Conservation (phyloP, 2,329 filamentous ascomycete species). For the Fusarium poae region DNA sequence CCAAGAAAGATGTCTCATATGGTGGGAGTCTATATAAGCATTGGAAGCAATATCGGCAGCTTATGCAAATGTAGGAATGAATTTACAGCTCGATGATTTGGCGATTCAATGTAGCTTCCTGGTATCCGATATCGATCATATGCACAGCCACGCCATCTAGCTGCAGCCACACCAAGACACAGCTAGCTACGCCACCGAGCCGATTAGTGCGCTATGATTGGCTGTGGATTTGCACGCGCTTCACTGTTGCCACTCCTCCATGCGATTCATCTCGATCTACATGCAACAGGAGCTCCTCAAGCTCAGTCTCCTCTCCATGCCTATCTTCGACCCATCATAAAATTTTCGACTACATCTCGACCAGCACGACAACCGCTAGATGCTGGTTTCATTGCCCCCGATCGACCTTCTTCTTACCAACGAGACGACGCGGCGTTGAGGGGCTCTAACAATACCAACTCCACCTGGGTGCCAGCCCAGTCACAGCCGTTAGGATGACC, state of each 20-base stretch:
- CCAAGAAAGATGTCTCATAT: not conserved
- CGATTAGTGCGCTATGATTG: slow-evolving; percentile 23
- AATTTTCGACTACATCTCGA: slow-evolving; percentile 32
- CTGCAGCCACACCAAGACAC: slow-evolving; percentile 25
- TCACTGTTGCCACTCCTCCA: slow-evolving; percentile 44
- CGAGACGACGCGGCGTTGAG: slow-evolving; percentile 39
- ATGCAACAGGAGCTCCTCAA: slow-evolving; percentile 45
- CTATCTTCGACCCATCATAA: slow-evolving; percentile 45
- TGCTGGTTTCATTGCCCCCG: slow-evolving; percentile 22
- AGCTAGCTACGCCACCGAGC: slow-evolving; percentile 29
- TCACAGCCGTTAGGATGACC: slow-evolving; percentile 50
- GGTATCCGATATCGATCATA: not conserved
- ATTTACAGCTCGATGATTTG: not conserved
- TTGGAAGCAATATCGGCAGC: not conserved
- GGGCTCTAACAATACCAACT: slow-evolving; percentile 39
- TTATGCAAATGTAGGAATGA: not conserved
- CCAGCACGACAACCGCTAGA: slow-evolving; percentile 15
- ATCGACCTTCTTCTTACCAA: slow-evolving; percentile 18
- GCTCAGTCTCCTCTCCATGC: slow-evolving; percentile 44
- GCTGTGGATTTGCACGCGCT: slow-evolving; percentile 43
- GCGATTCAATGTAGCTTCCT: not conserved
- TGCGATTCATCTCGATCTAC: slow-evolving; percentile 48
- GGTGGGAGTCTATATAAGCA: not conserved
- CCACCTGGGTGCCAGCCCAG: slow-evolving; percentile 34
- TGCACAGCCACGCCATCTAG: not conserved